These are phyloP conservation scores for Aspergillus cristatus DNA, from an alignment of 495 filamentous ascomycete genomes.

Conservation along the genomic window DNA sequence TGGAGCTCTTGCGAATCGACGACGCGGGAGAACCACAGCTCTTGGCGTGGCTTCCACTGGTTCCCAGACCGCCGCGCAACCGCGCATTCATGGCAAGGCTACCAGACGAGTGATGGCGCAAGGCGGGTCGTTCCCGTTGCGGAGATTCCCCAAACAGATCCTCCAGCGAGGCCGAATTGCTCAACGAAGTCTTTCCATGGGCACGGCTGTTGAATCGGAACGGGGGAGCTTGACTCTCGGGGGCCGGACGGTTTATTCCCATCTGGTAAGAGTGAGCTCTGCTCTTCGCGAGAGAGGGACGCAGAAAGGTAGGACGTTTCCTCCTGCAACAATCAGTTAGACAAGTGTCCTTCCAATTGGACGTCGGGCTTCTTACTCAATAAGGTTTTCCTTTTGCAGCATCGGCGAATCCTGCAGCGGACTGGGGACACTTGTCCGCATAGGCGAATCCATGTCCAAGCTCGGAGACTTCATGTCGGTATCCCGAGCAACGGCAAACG, in stretches of 20 bases:
- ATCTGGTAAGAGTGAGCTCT: slow-evolving; percentile 36
- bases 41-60: slow-evolving; percentile 40
- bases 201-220: slow-evolving; percentile 66
- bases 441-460: slow-evolving; percentile 47
- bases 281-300: slow-evolving; percentile 32
- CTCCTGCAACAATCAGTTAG: slow-evolving; percentile 21
- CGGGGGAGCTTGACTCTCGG: slow-evolving; percentile 56
- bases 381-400: slow-evolving; percentile 20
- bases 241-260: slow-evolving; percentile 22
- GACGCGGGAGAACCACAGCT: slow-evolving; percentile 62
- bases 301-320: slow-evolving; percentile 31
- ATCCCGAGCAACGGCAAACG: slow-evolving; percentile 47
- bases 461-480: slow-evolving; percentile 61
- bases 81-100: slow-evolving; percentile 42
- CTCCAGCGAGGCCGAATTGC: slow-evolving; percentile 55
- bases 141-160: slow-evolving; percentile 78
- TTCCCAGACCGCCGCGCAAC: slow-evolving; percentile 49
- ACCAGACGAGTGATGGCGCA: slow-evolving; percentile 23
- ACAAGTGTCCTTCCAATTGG: background rate
- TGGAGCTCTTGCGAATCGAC: slow-evolving; percentile 62
- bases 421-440: slow-evolving; percentile 24
- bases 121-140: slow-evolving; percentile 48
- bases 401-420: slow-evolving; percentile 44
- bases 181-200: slow-evolving; percentile 38
- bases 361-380: slow-evolving; percentile 34